Base-by-base conservation (phyloP, 176 grass and related monocot species). In the Urochloa ruziziensis region DNA sequence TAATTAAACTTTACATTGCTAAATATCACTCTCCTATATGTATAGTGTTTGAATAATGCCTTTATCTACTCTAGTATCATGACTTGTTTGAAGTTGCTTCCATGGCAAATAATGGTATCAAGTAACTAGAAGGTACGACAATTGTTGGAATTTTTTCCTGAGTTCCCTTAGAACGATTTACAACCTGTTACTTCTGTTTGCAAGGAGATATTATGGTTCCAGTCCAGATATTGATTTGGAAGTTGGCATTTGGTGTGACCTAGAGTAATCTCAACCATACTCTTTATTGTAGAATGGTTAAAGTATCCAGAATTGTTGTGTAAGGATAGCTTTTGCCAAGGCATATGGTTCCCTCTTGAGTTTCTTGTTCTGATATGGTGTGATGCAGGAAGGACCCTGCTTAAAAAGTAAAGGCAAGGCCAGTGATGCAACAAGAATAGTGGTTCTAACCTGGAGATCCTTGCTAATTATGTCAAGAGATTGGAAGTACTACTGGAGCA, bases 401-500 rank as follows among this genome's bases (percentile, higher is more conserved):
- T 84, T 95, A 67, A 98, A 98, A 82, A 86, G 75, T 87, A 98
- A 91, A 83, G 95, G 91, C 70, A 92, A 67, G 59, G 92, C 90
- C 48, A 83, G 89, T 84, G 74, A 81, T 91, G 75, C 74, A 70
- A 88, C 85, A 65, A 82, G 91, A 83, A 88, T 94, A 27, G 81
- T 83, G 25, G 80, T 98, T 62, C 82, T 98, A 17, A 91, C 95
- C 34, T 98, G 95, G 95, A 94, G 95, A 68, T 95, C 95, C 24
- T 79, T 98, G 85, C 35, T 95, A 66, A 89, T 98, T 47, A 98
- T 98, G 95, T 98, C 95, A 60, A 90, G 95, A 84, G 91, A 95
- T 75, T 95, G 92, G 92, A 93, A 91, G 61, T 95, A 98, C 69
- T 98, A 91, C 81, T 98, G 95, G 95, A 95, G 87, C 62, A 91